Evolutionary conservation across 108 stramenopile species (phyloP).

Genomic region (Epipyxis sp.): DNA sequence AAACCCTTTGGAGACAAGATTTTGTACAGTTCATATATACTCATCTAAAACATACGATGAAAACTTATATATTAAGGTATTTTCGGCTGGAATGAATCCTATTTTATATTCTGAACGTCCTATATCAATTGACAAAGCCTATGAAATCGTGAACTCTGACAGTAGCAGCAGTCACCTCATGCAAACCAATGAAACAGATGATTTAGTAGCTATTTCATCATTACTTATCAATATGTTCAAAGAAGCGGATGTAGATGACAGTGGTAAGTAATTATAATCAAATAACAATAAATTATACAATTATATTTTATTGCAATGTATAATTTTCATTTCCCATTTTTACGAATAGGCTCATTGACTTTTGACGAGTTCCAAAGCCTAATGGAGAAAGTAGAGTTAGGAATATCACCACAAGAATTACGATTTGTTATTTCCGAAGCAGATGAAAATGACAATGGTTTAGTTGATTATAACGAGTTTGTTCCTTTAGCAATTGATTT

Average conservation of each 20-base stretch:
- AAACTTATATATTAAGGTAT: not conserved
- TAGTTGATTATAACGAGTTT: constrained; percentile 54
- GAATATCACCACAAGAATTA: constrained; percentile 43
- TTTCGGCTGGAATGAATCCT: not conserved
- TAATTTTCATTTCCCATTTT: too few species aligned
- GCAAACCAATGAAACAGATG: constrained; percentile 1
- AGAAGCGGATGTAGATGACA: constrained; percentile 26
- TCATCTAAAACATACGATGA: constrained; percentile 14
- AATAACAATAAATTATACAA: too few species aligned
- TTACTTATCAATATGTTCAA: constrained; percentile 19
- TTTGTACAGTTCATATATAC: constrained; percentile 15
- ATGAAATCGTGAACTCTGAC: constrained; percentile 14
- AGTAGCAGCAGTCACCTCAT: not conserved
- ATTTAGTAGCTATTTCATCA: not conserved
- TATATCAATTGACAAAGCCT: constrained; percentile 24
- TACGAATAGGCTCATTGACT: too few species aligned
- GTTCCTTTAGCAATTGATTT: constrained; percentile 55
- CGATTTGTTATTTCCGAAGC: constrained; percentile 57
- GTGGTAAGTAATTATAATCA: too few species aligned
- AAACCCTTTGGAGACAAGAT: not conserved
- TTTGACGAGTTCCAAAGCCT: constrained; percentile 39
- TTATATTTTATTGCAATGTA: too few species aligned
- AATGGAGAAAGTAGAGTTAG: constrained; percentile 51
- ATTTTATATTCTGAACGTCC: not conserved
- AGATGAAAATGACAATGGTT: constrained; percentile 54